Conservation (phyloP, 108 stramenopile genomes). For the Aurantiochytrium sp. region DNA sequence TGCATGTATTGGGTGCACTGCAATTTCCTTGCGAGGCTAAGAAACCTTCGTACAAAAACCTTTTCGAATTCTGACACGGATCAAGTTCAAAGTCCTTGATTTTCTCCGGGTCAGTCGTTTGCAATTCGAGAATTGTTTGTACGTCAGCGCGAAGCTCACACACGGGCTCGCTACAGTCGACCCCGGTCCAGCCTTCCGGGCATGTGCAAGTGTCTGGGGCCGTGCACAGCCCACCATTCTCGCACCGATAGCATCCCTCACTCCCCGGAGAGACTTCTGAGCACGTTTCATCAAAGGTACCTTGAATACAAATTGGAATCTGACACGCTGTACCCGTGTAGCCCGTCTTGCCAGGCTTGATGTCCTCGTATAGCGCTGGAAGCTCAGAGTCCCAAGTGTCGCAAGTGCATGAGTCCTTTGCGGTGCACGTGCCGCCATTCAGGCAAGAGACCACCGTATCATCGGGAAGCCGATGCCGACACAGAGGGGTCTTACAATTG, state of each 20-base stretch:
- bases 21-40: slow-evolving; percentile 56
- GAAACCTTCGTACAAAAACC: slow-evolving; percentile 14
- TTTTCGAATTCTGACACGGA: slow-evolving; percentile 54
- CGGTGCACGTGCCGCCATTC: slow-evolving; percentile 61
- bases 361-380: slow-evolving; percentile 47
- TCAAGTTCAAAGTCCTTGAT: slow-evolving; percentile 65
- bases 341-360: slow-evolving; percentile 58
- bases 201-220: slow-evolving; percentile 72
- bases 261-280: slow-evolving; percentile 40
- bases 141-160: slow-evolving; percentile 60
- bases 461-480: slow-evolving; percentile 12
- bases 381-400: slow-evolving; percentile 43
- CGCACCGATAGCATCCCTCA: slow-evolving; percentile 74
- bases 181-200: slow-evolving; percentile 69
- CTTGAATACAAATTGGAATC: slow-evolving; percentile 71
- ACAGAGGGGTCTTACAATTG: slow-evolving; percentile 40
- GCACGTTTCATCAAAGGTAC: slow-evolving; percentile 68
- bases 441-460: slow-evolving; percentile 42
- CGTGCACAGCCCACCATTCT: slow-evolving; percentile 68
- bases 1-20: slow-evolving; percentile 69
- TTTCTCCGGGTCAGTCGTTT: slow-evolving; percentile 63
- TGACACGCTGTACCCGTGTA: slow-evolving; percentile 69
- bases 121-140: slow-evolving; percentile 48
- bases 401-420: slow-evolving; percentile 65
- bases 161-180: slow-evolving; percentile 71